Percentiles rank a stretch among this genome's conserved stretches.
Evolutionary conservation across 768 basidiomycete genomes (phyloP).

Genomic region (Hypholoma fasciculare): DNA sequence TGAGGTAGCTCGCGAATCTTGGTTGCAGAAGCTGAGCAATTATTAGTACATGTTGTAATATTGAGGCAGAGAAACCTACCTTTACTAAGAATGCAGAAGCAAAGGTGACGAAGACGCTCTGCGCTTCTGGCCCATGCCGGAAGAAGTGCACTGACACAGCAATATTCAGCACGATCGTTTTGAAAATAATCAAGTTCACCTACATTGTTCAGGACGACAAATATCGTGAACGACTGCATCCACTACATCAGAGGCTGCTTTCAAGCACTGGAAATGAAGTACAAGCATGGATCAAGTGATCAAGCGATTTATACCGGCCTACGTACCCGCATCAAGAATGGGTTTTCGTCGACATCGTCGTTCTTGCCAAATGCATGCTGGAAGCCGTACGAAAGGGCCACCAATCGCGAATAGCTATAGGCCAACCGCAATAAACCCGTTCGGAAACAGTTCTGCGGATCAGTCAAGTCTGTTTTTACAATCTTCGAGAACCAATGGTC

Average conservation of each 20-base stretch:
- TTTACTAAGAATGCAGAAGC: slow-evolving; percentile 84
- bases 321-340: slow-evolving; percentile 66
- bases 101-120: slow-evolving; percentile 78
- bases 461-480: slow-evolving; percentile 52
- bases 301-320: not conserved
- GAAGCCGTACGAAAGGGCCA: slow-evolving; percentile 73
- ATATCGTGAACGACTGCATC: slow-evolving; percentile 59
- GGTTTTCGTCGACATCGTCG: slow-evolving; percentile 55
- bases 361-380: slow-evolving; percentile 72
- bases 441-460: slow-evolving; percentile 58
- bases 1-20: slow-evolving; percentile 63
- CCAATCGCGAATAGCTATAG: slow-evolving; percentile 68
- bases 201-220: slow-evolving; percentile 56
- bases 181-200: slow-evolving; percentile 15
- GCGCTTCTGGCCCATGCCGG: slow-evolving; percentile 76
- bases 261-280: slow-evolving; percentile 50
- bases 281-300: slow-evolving; percentile 5
- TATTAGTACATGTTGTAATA: not conserved
- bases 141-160: slow-evolving; percentile 39
- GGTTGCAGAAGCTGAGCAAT: slow-evolving; percentile 70
- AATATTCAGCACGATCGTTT: not conserved
- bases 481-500: slow-evolving; percentile 55
- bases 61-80: slow-evolving; percentile 34
- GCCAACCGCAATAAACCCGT: slow-evolving; percentile 60
- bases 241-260: slow-evolving; percentile 67